These are phyloP conservation scores for Pyrrhoderma noxium DNA, from an alignment of 1,284 basidiomycete genomes.

Conservation along the genomic window DNA sequence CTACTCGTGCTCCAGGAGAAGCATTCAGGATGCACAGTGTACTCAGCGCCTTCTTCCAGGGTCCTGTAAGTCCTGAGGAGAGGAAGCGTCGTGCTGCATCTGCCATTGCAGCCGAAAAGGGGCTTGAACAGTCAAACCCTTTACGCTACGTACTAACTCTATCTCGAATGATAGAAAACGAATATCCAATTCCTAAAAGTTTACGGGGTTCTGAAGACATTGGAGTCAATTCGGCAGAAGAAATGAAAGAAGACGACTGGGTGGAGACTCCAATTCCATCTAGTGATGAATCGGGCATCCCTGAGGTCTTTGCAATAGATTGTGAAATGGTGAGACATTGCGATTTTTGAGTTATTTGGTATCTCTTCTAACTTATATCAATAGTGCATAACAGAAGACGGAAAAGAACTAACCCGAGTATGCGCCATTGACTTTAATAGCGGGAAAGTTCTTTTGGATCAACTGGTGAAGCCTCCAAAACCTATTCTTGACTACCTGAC, in stretches of 20 bases:
- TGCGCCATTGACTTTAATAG: slow-evolving; percentile 74
- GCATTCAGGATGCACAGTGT: slow-evolving; percentile 79
- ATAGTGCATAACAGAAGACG: slow-evolving; percentile 79
- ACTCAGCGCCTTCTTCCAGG: slow-evolving; percentile 71
- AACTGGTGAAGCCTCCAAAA: slow-evolving; percentile 77
- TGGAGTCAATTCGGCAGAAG: slow-evolving; percentile 37
- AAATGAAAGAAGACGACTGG: slow-evolving; percentile 35
- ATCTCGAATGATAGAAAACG: slow-evolving; percentile 86
- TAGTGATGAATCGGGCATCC: slow-evolving; percentile 30
- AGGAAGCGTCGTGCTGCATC: slow-evolving; percentile 56
- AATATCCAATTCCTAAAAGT: slow-evolving; percentile 80
- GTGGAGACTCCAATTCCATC: slow-evolving; percentile 61
- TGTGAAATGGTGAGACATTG: slow-evolving; percentile 77
- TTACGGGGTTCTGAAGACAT: slow-evolving; percentile 45
- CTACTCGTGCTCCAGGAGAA: slow-evolving; percentile 86
- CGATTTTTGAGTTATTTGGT: background rate
- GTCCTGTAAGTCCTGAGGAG: slow-evolving; percentile 72
- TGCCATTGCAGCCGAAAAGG: slow-evolving; percentile 25
- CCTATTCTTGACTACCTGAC: slow-evolving; percentile 86
- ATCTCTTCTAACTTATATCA: background rate
- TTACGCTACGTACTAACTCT: slow-evolving; percentile 58
- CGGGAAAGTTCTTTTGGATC: slow-evolving; percentile 72
- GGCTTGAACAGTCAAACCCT: background rate
- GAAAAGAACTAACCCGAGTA: slow-evolving; percentile 79
- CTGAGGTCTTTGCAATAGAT: slow-evolving; percentile 64